Evolutionary conservation across 2,329 filamentous ascomycete genomes (phyloP), one percentile per base, ranked within the genome.

Genomic region (Neofusicoccum laricinum): DNA sequence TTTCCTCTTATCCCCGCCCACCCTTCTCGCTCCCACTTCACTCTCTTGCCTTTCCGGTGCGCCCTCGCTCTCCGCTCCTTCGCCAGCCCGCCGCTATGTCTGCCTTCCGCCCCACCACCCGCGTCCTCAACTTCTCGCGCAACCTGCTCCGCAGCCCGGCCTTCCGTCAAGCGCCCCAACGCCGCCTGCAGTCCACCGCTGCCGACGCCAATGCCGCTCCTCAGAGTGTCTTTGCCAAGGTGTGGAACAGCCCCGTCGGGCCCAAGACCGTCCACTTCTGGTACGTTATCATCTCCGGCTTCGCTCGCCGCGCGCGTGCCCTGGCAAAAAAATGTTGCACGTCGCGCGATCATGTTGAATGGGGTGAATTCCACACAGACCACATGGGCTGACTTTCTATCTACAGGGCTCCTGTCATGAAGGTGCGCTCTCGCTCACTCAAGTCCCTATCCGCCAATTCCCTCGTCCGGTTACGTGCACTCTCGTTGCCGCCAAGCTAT

Each of bases 221-320:
- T 36, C 80, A 82, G 77, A 81, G 76, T 68, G 78, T 77, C 61
- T 88, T 95, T 78, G 88, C 89, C 83, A 88, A 88, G 79, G 86
- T 96, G 84, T 80, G 77, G 78, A 79, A 82, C 71, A 79, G 77
- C 62, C 76, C 78, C 38, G 76, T 84, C 64, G 82, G 82, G 7
- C 79, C 80, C 61, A 81, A 84, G 89, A 99, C 95, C 67, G 95
- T 99, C 73, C 95, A 99, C 80, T 99, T 99, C 82, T 99, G 95
- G 94, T 94, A 82, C 69, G 84, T 74, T 66, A 5, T 3, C 25
- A 12, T 32, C 11, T n/a, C 21, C 11, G 10, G 8, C 7, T 6
- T 41, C n/a, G 25, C 25, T 11, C 17, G 17, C 11, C 11, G 36
- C 19, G n/a, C 8, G 10, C 2, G 1, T 14, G 43, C 12, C 15